Base-by-base conservation (phyloP, 306 rosid genomes). In the Vigna hirtella region DNA sequence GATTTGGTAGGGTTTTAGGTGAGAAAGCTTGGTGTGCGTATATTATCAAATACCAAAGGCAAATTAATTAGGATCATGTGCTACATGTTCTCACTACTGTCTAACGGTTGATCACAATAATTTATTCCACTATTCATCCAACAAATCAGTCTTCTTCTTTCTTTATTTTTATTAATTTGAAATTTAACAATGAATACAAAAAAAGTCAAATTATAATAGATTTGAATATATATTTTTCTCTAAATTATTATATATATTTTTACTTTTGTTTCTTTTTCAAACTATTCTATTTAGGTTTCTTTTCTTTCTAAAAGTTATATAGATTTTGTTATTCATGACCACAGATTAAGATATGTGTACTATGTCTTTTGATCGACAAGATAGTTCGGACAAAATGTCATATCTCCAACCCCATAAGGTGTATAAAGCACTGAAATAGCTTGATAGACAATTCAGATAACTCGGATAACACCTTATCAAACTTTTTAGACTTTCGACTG, bases 1-100 rank as follows among this genome's bases (percentile, higher is more conserved):
- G 73, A 76, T 76, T 65, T 76, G 80, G 73, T 76, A 38, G 10
- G 66, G 55, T 65, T 64, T 76, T 51, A 38, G 80, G 80, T 76
- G 22, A 61, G 18, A 63, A 76, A 20, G 20, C 38, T 65, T 51
- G 0, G 9, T 62, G 9, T 32, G 40, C 73, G 38, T 14, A 36
- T 64, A 64, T 49, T 30, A 30, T 51, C 49, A 6, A 30, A 70
- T 2, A 72, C 50, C 64, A 36, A 72, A 40, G 40, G 16, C 24
- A 36, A 73, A 38, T 13, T 38, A 38, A 55, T 55, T 55, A 20
- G 40, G 24, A 53, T 4, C 45, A 34, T 34, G 20, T 53, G 22
- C 4, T 50, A 32, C 38, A 20, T 24, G 38, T 17, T 71, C 14
- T 47, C 17, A 5, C 9, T 26, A 3, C 28, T 26, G n/a, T 7